These are phyloP conservation scores for Trichoderma koningii DNA, from an alignment of 2,329 filamentous ascomycete species.

Conservation along the genomic window DNA sequence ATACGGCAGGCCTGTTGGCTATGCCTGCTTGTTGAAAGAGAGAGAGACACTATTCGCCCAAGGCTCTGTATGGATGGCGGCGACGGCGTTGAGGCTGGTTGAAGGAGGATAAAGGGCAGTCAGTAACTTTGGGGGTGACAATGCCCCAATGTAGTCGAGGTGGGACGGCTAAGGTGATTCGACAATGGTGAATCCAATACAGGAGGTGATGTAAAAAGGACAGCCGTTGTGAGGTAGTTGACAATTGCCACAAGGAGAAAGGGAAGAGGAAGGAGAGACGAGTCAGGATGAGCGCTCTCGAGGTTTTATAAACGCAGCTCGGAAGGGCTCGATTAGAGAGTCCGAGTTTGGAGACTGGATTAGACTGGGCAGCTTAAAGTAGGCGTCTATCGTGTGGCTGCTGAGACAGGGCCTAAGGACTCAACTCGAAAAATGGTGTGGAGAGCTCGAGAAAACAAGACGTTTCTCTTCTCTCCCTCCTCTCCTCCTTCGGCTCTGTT, in stretches of 20 bases:
- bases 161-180: not conserved
- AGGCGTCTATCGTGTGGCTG: conserved; percentile 43
- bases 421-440: conserved; percentile 41
- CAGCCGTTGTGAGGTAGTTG: not conserved
- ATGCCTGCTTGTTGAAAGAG: not conserved
- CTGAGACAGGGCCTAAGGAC: conserved; percentile 48
- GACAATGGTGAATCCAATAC: not conserved
- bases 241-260: conserved; percentile 7
- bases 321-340: not conserved
- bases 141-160: not conserved
- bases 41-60: not conserved
- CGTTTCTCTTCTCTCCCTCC: conserved; percentile 35
- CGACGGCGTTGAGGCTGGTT: not conserved
- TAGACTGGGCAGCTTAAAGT: conserved; percentile 13
- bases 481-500: conserved; percentile 29
- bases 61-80: not conserved
- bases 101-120: not conserved
- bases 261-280: not conserved
- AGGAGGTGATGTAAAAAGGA: not conserved
- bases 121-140: not conserved
- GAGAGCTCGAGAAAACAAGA: conserved; percentile 39
- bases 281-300: not conserved
- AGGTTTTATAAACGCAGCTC: conserved; percentile 17
- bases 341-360: not conserved
- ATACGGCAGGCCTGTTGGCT: not conserved